Evolutionary conservation across 441 rosid species (phyloP), one percentile per base, ranked within the genome.

Genomic region (Flueggea neowawraea): DNA sequence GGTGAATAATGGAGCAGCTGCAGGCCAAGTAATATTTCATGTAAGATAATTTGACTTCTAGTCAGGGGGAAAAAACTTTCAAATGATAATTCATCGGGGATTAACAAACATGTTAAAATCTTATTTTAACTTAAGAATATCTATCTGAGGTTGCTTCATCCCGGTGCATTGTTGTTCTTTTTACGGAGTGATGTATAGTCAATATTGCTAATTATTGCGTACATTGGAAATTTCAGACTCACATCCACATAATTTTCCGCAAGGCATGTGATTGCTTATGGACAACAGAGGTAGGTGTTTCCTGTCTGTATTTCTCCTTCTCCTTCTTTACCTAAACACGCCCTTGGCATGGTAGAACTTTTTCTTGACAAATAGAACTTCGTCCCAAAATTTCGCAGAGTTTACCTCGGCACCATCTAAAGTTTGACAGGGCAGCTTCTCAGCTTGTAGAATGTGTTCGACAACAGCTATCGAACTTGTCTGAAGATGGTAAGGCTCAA

Each of bases 11-110:
- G 97, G 98, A 62, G 90, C 85, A 58, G 85, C 98, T 70, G 98
- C 98, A 43, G 98, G 98, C 47, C 98, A 93, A 75, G 95, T 93
- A 64, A 77, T 93, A 69, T 93, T 86, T 80, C 98, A 93, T 13
- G 98, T 93, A 75, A 81, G 89, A 72, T 56, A 8, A 45, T 36
- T 10, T 57, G 11, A 14, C 17, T 55, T 66, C 12, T 57, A 14
- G 43, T 43, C 8, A 32, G 7, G 13, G 13, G 28, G 28, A 22
- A 22, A 22, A 22, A 22, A 22, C 28, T 22, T 2, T 22, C 28
- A 22, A 22, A 22, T 22, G 28, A 22, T 22, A 22, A 22, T 22
- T 22, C 28, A 22, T 22, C 28, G 45, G 45, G 45, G 45, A 43
- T 43, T 39, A 51, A 22, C 2, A 2, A 22, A 22, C 28, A 2